Evolutionary conservation across 139 green algal species (phyloP), one percentile per base, ranked within the genome.

Genomic region (Klebsormidium nitens): DNA sequence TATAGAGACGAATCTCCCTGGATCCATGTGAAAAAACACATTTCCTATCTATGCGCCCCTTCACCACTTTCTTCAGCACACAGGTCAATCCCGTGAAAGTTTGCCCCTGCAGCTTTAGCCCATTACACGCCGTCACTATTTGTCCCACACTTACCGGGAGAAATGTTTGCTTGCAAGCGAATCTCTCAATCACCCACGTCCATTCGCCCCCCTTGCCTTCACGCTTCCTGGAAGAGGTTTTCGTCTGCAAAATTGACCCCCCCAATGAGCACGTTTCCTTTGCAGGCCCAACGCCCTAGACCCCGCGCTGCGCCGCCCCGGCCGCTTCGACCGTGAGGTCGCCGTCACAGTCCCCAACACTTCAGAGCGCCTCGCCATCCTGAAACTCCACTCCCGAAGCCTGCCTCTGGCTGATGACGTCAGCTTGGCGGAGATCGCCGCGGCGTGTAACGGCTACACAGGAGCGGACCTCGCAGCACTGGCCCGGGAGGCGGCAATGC

Each of bases 301-400:
- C 76, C 84, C 91, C 1, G 92, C 92, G 5, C 69, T 97, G 38
- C 72, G 92, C 42, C 83, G 92, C 4, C 88, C 89, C 17, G 91
- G 91, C 3, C 64, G 92, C 36, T 72, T 97, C 32, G 92, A 97
- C 64, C 57, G 80, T 31, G 92, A 97, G 81, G 81, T 97, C 55
- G 69, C 76, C n/a, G 72, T 93, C 26, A 58, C 66, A 2, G 74
- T 92, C 56, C 89, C 89, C 0, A 59, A 57, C 32, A 28, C 29
- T 31, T 17, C 1, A 23, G 69, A 76, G 42, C 57, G 76, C 26
- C 35, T 26, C 17, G 36, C 47, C 14, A 82, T 82, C 29, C 57
- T 82, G 0, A 64, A 77, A 59, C 36, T 92, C 11, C 46, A 55
- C 46, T 31, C 46, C 23, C 46, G 23, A 23, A 55, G 62, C 0